A percentile compares a stretch with the other conserved stretches of the same genome.
Evolutionary conservation across 23 red algal genomes (phyloP).

Genomic region (Gracilariopsis chorda): DNA sequence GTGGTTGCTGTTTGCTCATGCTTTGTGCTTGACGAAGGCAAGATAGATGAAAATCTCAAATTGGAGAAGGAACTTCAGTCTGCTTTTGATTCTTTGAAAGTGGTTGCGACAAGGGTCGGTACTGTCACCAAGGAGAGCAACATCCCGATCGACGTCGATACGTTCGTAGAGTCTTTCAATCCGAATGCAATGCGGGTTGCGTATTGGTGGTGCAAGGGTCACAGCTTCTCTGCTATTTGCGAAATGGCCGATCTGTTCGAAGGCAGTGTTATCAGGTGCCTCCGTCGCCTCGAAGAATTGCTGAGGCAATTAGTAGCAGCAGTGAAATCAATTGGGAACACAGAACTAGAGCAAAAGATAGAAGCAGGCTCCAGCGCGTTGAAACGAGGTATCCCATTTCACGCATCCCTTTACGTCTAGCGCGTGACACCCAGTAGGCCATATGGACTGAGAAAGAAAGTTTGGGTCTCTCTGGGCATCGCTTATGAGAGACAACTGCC

Average conservation of each 20-base stretch:
- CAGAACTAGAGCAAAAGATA: conserved; percentile 81
- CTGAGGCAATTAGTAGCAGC: conserved; percentile 89
- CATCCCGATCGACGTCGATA: conserved; percentile 72
- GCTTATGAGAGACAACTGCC: too few species aligned
- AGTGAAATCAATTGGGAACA: conserved; percentile 90
- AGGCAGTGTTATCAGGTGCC: conserved; percentile 94
- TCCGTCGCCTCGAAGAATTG: conserved; percentile 95
- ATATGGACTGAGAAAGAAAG: too few species aligned
- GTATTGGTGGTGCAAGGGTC: conserved; percentile 88
- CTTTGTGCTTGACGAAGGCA: conserved; percentile 96
- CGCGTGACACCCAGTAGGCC: too few species aligned
- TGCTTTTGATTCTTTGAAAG: conserved; percentile 60
- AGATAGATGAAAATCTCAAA: conserved; percentile 68
- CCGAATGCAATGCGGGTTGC: conserved; percentile 80
- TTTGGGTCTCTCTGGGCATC: too few species aligned
- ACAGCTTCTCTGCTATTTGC: conserved; percentile 72
- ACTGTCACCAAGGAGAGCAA: conserved; percentile 80
- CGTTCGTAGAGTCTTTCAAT: conserved; percentile 75
- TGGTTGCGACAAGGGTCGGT: conserved; percentile 60
- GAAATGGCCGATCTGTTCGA: conserved; percentile 77
- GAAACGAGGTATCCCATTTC: conserved; percentile 94
- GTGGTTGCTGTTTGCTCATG: conserved; percentile 85
- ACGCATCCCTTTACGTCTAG: conserved; percentile 89
- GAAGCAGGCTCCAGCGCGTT: conserved; percentile 63
- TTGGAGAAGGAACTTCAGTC: conserved; percentile 52